A percentile compares a stretch with the other conserved stretches of the same genome.
Conservation (phyloP, 2,329 filamentous ascomycete genomes). For the Botrytis squamosa region DNA sequence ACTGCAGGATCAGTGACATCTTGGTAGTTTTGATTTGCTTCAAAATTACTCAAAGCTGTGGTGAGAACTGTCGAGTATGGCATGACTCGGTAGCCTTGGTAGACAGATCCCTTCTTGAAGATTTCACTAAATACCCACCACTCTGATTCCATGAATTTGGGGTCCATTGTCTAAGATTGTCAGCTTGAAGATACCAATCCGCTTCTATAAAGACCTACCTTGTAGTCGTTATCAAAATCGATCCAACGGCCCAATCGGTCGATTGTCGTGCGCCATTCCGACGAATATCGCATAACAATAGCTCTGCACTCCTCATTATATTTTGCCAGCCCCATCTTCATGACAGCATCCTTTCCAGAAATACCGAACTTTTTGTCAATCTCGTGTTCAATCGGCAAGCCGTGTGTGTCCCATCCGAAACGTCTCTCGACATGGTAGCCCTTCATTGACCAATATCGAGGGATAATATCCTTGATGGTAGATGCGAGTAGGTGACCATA, state of each 20-base stretch:
- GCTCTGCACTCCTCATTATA: conserved; percentile 91
- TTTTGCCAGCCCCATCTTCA: conserved; percentile 78
- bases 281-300: conserved; percentile 88
- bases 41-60: conserved; percentile 89
- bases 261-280: conserved; percentile 85
- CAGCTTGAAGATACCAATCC: conserved; percentile 21
- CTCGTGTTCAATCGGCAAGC: conserved; percentile 92
- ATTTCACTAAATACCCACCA: conserved; percentile 98
- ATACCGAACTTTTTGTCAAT: conserved; percentile 96
- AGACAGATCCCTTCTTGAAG: conserved; percentile 85
- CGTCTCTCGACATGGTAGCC: conserved; percentile 87
- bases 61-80: conserved; percentile 90
- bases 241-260: conserved; percentile 92
- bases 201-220: conserved; percentile 49
- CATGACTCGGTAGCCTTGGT: conserved; percentile 89
- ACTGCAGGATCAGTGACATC: conserved; percentile 88
- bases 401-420: conserved; percentile 96
- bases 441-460: conserved; percentile 96
- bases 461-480: conserved; percentile 96
- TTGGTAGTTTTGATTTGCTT: conserved; percentile 93
- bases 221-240: conserved; percentile 97
- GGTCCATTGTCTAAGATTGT: conserved; percentile 73
- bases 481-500: conserved; percentile 75
- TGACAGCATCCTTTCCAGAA: conserved; percentile 81
- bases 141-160: conserved; percentile 90